phyloP scores from a whole-genome alignment of 768 basidiomycete species.

The Leccinum subgranulosum region DNA sequence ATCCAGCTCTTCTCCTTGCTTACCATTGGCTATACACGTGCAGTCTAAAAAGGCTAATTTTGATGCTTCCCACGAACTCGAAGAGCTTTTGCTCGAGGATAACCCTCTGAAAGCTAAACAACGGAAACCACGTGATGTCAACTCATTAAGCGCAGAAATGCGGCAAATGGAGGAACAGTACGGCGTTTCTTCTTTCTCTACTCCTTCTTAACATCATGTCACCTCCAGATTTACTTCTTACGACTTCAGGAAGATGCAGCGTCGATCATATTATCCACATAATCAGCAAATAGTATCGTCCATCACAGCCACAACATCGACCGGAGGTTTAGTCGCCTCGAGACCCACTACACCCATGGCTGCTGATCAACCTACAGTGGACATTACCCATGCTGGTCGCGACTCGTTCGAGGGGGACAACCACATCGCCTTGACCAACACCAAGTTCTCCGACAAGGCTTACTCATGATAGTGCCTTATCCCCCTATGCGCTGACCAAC shows the following conservation, averaged over 20 bases:
- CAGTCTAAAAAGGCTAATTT: conserved; percentile 99
- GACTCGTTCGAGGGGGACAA: conserved; percentile 42
- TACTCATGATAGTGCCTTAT: conserved; percentile 39
- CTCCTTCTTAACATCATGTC: background rate
- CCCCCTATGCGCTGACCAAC: background rate
- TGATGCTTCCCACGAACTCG: conserved; percentile 96
- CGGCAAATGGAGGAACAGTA: conserved; percentile 98
- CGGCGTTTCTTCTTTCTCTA: conserved; percentile 18
- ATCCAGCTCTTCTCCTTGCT: background rate
- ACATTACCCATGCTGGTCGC: conserved; percentile 40
- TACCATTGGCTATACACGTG: background rate
- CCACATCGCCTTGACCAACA: conserved; percentile 39
- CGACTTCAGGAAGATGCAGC: conserved; percentile 89
- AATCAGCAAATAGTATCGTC: conserved; percentile 65
- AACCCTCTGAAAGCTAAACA: conserved; percentile 95
- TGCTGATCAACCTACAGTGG: conserved; percentile 41
- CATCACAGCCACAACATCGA: conserved; percentile 71
- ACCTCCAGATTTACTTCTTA: conserved; percentile 77
- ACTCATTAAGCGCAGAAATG: conserved; percentile 85
- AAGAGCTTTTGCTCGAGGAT: conserved; percentile 93
- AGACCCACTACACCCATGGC: conserved; percentile 69
- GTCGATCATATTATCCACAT: conserved; percentile 87
- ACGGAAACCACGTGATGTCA: conserved; percentile 84
- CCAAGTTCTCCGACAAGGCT: conserved; percentile 44
- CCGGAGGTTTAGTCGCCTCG: conserved; percentile 65